Percentiles rank a stretch among this genome's conserved stretches.
Evolutionary conservation across 2,329 filamentous ascomycete genomes (phyloP).

Genomic region (Alternaria sp.): DNA sequence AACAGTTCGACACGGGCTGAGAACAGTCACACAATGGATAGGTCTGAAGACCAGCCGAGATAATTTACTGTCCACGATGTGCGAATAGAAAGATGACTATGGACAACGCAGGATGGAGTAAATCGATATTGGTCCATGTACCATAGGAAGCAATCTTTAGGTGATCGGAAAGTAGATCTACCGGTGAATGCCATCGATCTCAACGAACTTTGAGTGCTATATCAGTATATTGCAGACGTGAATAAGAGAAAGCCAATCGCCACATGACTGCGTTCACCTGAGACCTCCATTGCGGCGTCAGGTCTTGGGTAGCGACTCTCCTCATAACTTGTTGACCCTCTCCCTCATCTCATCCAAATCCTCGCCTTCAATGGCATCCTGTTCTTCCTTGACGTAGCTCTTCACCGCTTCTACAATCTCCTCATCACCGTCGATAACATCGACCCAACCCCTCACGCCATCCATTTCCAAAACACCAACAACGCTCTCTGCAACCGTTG

Average conservation of each 20-base stretch:
- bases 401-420: conserved; percentile 55
- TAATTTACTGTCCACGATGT: background rate
- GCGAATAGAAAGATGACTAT: background rate
- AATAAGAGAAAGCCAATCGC: too few relatives aligned
- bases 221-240: too few relatives aligned
- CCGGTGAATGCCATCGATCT: too few relatives aligned
- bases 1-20: background rate
- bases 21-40: background rate
- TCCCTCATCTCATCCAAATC: conserved; percentile 55
- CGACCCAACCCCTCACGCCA: conserved; percentile 60
- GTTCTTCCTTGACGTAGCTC: conserved; percentile 50
- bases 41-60: background rate
- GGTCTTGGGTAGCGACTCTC: background rate
- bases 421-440: conserved; percentile 60
- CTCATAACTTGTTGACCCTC: conserved; percentile 24
- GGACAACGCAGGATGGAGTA: background rate
- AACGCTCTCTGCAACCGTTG: conserved; percentile 60
- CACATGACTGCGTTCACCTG: too few relatives aligned
- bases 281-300: background rate
- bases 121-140: too few relatives aligned
- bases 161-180: too few relatives aligned
- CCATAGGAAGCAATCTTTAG: too few relatives aligned
- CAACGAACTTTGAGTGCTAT: too few relatives aligned
- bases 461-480: conserved; percentile 56
- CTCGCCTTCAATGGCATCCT: conserved; percentile 59